Conservation (phyloP, 1,284 basidiomycete genomes). For the Heterobasidion irregulare region DNA sequence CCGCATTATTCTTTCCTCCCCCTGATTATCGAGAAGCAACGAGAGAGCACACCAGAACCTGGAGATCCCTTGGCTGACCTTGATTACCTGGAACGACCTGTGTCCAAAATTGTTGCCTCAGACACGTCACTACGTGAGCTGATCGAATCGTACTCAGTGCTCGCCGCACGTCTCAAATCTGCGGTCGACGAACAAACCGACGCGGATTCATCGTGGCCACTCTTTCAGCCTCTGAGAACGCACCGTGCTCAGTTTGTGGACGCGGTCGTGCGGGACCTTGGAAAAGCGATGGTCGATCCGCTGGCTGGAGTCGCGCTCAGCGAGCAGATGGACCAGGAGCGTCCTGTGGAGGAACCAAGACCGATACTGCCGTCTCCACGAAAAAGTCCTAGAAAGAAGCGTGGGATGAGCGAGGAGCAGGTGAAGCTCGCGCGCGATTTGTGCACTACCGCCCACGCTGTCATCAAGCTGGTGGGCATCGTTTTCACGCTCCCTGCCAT, state of each 20-base stretch:
- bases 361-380: slow-evolving; percentile 36
- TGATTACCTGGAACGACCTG: slow-evolving; percentile 51
- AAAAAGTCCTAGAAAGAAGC: slow-evolving; percentile 46
- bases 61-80: slow-evolving; percentile 54
- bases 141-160: slow-evolving; percentile 63
- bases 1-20: slow-evolving; percentile 25
- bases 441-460: slow-evolving; percentile 59
- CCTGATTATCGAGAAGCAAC: slow-evolving; percentile 31
- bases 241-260: slow-evolving; percentile 39
- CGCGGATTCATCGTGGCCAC: slow-evolving; percentile 52
- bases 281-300: slow-evolving; percentile 53
- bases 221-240: slow-evolving; percentile 59
- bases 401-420: slow-evolving; percentile 66
- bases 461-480: slow-evolving; percentile 52
- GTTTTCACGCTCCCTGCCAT: slow-evolving; percentile 52
- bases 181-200: slow-evolving; percentile 39
- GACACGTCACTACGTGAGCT: slow-evolving; percentile 43
- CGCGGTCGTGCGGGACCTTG: slow-evolving; percentile 55
- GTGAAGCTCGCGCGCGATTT: slow-evolving; percentile 71
- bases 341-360: slow-evolving; percentile 7
- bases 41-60: slow-evolving; percentile 67
- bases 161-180: slow-evolving; percentile 52
- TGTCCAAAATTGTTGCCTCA: slow-evolving; percentile 45
- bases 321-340: slow-evolving; percentile 1
- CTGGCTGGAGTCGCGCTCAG: slow-evolving; percentile 21